A percentile compares a stretch with the other conserved stretches of the same genome.
Evolutionary conservation across 1,284 basidiomycete genomes (phyloP).

Genomic region (Boletus smithii): DNA sequence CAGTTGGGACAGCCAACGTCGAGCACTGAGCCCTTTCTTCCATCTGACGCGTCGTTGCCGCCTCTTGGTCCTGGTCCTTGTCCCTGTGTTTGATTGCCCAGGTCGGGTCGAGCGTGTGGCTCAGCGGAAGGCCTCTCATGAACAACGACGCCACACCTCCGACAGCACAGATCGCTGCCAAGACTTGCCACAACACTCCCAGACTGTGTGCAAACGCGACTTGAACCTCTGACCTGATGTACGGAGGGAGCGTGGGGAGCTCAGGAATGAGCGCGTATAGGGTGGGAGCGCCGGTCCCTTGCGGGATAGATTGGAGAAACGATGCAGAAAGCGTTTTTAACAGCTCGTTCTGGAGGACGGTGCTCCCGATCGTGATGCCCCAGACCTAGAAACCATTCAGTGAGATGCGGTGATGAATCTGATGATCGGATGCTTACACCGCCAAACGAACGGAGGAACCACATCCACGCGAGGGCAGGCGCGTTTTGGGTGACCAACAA

Average conservation of each 20-base stretch:
- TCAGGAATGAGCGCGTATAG: constrained; percentile 20
- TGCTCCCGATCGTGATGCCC: constrained; percentile 20
- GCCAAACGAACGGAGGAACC: constrained; percentile 29
- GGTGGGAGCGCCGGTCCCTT: not conserved
- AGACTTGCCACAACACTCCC: constrained; percentile 11
- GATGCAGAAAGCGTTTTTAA: constrained; percentile 7
- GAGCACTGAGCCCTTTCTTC: not conserved
- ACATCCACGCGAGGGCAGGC: constrained; percentile 26
- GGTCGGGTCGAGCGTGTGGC: constrained; percentile 2
- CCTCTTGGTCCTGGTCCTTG: not conserved
- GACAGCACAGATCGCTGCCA: constrained; percentile 2
- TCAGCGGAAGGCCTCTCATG: constrained; percentile 15
- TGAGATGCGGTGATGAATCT: not conserved
- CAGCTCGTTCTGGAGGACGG: constrained; percentile 23
- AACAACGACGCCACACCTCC: constrained; percentile 13
- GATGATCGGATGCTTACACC: constrained; percentile 5
- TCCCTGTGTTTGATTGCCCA: constrained; percentile 7
- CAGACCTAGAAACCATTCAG: constrained; percentile 13
- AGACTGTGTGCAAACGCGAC: constrained; percentile 14
- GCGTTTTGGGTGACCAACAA: constrained; percentile 26
- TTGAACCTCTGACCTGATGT: constrained; percentile 4
- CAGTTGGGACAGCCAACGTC: not conserved
- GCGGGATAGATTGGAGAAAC: not conserved
- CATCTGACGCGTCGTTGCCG: not conserved
- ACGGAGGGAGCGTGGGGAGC: constrained; percentile 7